These are phyloP conservation scores for Boechera stricta DNA, from an alignment of 345 rosid species.

Conservation along the genomic window DNA sequence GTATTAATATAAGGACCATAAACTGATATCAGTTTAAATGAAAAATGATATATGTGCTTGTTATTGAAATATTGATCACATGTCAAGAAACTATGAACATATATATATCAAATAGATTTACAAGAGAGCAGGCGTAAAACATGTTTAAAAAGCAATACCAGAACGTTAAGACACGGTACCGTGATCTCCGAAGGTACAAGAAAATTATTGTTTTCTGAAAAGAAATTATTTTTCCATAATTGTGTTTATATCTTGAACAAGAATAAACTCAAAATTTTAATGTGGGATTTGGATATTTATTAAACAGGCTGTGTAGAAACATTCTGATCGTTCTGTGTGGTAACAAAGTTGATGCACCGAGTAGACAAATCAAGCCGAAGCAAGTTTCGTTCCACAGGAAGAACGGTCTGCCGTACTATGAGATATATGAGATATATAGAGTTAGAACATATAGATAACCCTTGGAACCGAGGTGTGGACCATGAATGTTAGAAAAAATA, in stretches of 20 bases:
- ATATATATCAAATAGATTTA: too few relatives aligned
- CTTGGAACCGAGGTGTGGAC: too few relatives aligned
- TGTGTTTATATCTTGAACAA: background rate
- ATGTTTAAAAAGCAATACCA: background rate
- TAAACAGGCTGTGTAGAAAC: background rate
- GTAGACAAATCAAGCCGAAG: background rate
- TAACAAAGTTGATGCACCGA: background rate
- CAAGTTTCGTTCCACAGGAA: background rate
- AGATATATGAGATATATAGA: background rate
- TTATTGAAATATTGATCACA: too few relatives aligned
- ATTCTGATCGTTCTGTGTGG: constrained; percentile 8
- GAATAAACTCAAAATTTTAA: background rate
- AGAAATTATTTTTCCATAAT: background rate
- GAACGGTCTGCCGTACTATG: background rate
- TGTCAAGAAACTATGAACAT: too few relatives aligned
- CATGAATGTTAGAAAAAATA: too few relatives aligned
- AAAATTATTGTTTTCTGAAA: background rate
- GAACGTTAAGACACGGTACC: background rate
- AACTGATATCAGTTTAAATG: too few relatives aligned
- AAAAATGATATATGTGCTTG: too few relatives aligned
- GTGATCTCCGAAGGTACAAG: background rate
- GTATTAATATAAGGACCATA: too few relatives aligned
- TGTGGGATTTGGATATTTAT: background rate
- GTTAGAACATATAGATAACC: too few relatives aligned
- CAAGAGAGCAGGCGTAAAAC: too few relatives aligned